Evolutionary conservation across 2,329 filamentous ascomycete genomes (phyloP), one percentile per base, ranked within the genome.

Genomic region (Fusarium burgessii): DNA sequence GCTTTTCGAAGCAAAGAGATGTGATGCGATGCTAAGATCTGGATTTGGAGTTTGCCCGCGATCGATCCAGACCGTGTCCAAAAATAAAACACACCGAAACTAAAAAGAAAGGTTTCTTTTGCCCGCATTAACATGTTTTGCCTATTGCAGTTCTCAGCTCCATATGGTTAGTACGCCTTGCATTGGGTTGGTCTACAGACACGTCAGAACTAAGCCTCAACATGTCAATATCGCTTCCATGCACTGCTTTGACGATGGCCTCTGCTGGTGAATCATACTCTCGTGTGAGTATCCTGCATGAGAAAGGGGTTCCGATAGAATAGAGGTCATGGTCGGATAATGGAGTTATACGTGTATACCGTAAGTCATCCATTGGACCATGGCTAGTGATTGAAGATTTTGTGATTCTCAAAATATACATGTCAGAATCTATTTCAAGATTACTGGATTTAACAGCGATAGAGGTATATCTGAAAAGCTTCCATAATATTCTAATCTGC

Each of bases 191-290:
- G 25, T 70, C 66, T 40, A 50, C 49, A 62, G 63, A 73, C 67
- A 73, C 63, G 58, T 73, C 70, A 71, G 62, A 55, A 60, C 66
- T 42, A 51, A 64, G 58, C 64, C 56, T 67, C 64, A 51, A 51
- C 49, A 62, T 68, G 49, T 50, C 57, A 67, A 67, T 68, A 49
- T 67, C 64, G 64, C 64, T 67, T 67, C 64, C 63, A 67, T 67
- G 64, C 64, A 67, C 42, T 68, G 25, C 42, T 50, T 41, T 25
- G 49, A 36, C 27, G 14, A 54, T 46, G 35, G n/a, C 27, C 29
- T 29, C 29, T 29, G 29, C 29, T 29, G 29, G 29, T 29, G 10
- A 29, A 29, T 29, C 29, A 29, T 29, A 29, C 8, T 29, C 6
- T 29, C 6, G 10, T 29, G 6, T 29, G 10, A 7, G 29, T 29